Evolutionary conservation across 495 filamentous ascomycete genomes (phyloP), one percentile per base, ranked within the genome.

Genomic region (Sphaerosporella brunnea): DNA sequence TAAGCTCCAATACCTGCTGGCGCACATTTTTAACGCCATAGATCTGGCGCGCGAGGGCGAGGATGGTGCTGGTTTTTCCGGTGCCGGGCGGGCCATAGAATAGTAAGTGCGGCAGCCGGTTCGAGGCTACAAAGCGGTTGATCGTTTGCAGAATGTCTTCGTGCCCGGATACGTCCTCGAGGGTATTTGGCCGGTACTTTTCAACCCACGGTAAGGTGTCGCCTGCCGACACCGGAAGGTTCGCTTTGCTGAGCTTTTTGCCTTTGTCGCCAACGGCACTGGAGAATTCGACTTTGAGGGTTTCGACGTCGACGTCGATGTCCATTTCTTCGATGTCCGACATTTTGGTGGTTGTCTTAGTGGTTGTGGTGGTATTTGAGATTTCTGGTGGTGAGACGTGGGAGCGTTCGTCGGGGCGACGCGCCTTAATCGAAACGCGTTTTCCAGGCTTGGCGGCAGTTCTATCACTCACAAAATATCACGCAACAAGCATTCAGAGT

Each of bases 161-260:
- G 61, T 99, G 90, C n/a, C 90, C 90, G 2, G 84, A 88, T 42
- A 99, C 90, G 65, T 99, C 90, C 39, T 77, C 73, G 18, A 99
- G 72, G 2, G 82, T 81, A 48, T 78, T 75, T 13, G 90, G 90
- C 37, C 90, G 75, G 63, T 95, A 99, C 64, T 99, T 99, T 60
- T 99, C 90, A n/a, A 99, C 85, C 90, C 90, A 99, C 64, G 90
- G 92, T 16, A 99, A 65, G 47, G 78, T 87, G 66, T 99, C 90
- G 62, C 88, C 82, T 48, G 88, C 88, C 65, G 87, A 83, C 23
- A 96, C 75, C 0, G 90, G 92, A 21, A 99, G 68, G 61, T 99
- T 93, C 7, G 88, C 87, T 49, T 80, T 83, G 56, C 79, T 83
- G 59, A 86, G 75, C 64, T 96, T 97, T 59, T 95, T 95, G 24